A percentile compares a stretch with the other conserved stretches of the same genome.
Conservation (phyloP, 2,329 filamentous ascomycete genomes). For the Verticillium albo-atrum region DNA sequence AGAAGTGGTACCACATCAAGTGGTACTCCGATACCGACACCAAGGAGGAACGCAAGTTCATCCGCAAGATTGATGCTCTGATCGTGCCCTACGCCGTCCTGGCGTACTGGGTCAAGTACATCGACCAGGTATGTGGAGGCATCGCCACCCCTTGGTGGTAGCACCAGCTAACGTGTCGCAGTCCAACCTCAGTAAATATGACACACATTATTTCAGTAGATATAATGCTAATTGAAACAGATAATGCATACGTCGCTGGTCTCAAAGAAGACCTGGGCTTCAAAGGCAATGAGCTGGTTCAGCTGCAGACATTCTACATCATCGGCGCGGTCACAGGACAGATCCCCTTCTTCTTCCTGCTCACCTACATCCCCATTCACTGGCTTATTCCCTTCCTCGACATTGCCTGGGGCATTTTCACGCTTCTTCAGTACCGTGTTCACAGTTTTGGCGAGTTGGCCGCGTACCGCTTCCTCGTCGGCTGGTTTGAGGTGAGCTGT, state of each 20-base stretch:
- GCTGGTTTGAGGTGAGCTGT: slow-evolving; percentile 51
- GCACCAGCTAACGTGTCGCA: too few relatives aligned
- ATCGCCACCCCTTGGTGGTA: too few relatives aligned
- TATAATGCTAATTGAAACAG: neutral
- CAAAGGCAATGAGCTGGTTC: slow-evolving; percentile 48
- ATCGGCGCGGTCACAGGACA: slow-evolving; percentile 45
- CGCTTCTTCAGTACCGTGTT: slow-evolving; percentile 48
- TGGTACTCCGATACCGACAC: slow-evolving; percentile 48
- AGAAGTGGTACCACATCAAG: slow-evolving; percentile 31
- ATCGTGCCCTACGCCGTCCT: slow-evolving; percentile 53
- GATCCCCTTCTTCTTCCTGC: slow-evolving; percentile 47
- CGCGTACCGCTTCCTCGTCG: slow-evolving; percentile 50
- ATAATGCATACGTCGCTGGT: slow-evolving; percentile 52
- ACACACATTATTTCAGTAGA: slow-evolving; percentile 6
- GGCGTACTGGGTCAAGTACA: slow-evolving; percentile 52
- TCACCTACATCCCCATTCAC: slow-evolving; percentile 40
- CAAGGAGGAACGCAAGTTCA: slow-evolving; percentile 43
- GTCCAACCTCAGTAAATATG: slow-evolving; percentile 41
- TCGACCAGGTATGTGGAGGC: slow-evolving; percentile 37
- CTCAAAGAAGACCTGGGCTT: slow-evolving; percentile 48
- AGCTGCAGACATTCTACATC: slow-evolving; percentile 48
- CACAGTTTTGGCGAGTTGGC: slow-evolving; percentile 43
- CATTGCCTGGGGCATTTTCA: slow-evolving; percentile 51
- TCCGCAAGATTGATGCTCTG: slow-evolving; percentile 50
- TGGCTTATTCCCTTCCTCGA: slow-evolving; percentile 48